Evolutionary conservation across 176 grass and related monocot genomes (phyloP).

Genomic region (Oryza glaberrima): DNA sequence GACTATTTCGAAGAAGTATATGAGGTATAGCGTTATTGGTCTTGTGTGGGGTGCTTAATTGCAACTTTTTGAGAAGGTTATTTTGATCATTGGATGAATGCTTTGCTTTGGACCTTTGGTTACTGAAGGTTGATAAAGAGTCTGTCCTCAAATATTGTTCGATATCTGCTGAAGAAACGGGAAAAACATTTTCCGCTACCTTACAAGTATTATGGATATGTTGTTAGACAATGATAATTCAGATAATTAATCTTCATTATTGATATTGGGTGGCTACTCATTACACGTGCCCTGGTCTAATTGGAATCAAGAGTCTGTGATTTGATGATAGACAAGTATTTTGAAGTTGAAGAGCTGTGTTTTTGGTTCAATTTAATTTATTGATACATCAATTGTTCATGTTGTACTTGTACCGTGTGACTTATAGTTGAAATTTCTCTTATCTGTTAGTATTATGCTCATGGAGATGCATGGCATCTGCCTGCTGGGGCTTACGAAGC

Average conservation of each 20-base stretch:
- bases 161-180: not conserved
- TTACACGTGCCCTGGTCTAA: not conserved
- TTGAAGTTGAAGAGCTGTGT: not conserved
- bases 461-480: slow-evolving; percentile 82
- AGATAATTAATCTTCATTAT: not conserved
- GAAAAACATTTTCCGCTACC: not conserved
- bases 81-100: not conserved
- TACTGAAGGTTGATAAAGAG: not conserved
- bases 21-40: slow-evolving; percentile 50
- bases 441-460: slow-evolving; percentile 60
- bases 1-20: slow-evolving; percentile 94
- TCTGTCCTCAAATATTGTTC: not conserved
- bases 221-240: not conserved
- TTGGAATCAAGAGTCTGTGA: not conserved
- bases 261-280: not conserved
- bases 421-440: slow-evolving; percentile 15
- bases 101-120: not conserved
- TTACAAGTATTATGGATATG: not conserved
- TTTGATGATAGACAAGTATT: not conserved
- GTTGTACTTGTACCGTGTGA: not conserved
- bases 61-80: not conserved
- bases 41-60: not conserved
- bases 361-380: not conserved
- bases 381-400: not conserved
- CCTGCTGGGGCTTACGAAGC: slow-evolving; percentile 63